A percentile compares a stretch with the other conserved stretches of the same genome.
These are phyloP conservation scores for Chamaecyparis obtusa DNA, from an alignment of 75 land plant genomes.

Conservation along the genomic window DNA sequence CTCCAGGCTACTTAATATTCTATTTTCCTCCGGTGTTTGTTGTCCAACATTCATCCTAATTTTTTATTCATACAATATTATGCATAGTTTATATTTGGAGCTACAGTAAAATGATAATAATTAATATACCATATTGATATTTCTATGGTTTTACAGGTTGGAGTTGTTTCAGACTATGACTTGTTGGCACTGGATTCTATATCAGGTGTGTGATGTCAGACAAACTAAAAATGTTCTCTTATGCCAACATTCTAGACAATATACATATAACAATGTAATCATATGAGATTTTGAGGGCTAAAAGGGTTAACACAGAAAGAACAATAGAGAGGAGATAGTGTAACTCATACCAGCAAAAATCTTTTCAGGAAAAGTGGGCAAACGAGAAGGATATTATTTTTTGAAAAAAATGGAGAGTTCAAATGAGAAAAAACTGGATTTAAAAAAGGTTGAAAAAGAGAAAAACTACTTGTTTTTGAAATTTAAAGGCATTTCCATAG, in stretches of 20 bases:
- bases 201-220: constrained; percentile 55
- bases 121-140: not conserved
- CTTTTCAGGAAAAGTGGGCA: too few species aligned
- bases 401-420: too few species aligned
- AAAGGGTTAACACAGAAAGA: not conserved
- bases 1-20: not conserved
- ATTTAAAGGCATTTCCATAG: too few species aligned
- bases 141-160: constrained; percentile 55
- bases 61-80: not conserved
- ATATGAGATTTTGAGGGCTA: not conserved
- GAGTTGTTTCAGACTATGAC: constrained; percentile 95
- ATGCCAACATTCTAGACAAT: not conserved
- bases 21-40: not conserved
- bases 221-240: not conserved
- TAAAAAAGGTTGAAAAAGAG: too few species aligned
- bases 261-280: not conserved
- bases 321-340: not conserved
- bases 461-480: too few species aligned
- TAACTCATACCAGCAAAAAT: too few species aligned
- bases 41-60: not conserved
- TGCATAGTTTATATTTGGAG: not conserved
- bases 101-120: not conserved
- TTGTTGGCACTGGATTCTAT: constrained; percentile 88
- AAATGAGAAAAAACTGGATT: too few species aligned
- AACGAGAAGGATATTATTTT: too few species aligned